Evolutionary conservation across 805 yeast genomes (phyloP), one percentile per base, ranked within the genome.

Genomic region (Nakazawaea populi): DNA sequence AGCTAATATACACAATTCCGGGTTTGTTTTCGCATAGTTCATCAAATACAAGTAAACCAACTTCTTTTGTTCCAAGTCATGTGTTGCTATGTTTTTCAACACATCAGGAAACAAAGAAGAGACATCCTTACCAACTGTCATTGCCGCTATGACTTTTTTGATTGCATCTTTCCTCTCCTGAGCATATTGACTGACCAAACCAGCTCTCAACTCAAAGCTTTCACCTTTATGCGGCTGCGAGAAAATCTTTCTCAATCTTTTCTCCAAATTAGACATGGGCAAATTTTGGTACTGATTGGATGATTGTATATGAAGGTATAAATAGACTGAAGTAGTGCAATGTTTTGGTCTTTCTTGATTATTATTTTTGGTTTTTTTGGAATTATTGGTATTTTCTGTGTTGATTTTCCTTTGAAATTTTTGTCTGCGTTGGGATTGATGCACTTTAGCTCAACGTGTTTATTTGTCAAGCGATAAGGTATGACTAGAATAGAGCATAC

Each of bases 121-220:
- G 28, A 94, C 98, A 66, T 94, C 99, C 64, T 94, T 94, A 9
- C 98, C 98, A 32, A 90, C 80, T 0, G 99, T 94, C 99, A 94
- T 94, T 53, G 97, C 98, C 52, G 94, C 95, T 63, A 94, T 94
- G 24, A 95, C 96, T 53, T 96, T 79, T 69, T 92, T 96, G 58
- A 94, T 94, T 14, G 99, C 96, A 66, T 94, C 99, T 65, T 94
- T 94, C 53, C 97, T 78, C 62, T 95, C 98, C 57, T 81, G 85
- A 29, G 97, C 96, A 68, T 89, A 94, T 69, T 89, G 97, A 7
- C 97, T 89, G 5, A 91, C 97, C 49, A 94, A 76, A 1, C 97
- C 98, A 35, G 81, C 81, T 58, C 91, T 82, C 60, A 94, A 79
- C 69, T 94, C 99, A 60, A 79, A 88, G n/a, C 96, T 82, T 68